These are phyloP conservation scores for Erysimum pusillum DNA, from an alignment of 441 rosid species.

Conservation along the genomic window DNA sequence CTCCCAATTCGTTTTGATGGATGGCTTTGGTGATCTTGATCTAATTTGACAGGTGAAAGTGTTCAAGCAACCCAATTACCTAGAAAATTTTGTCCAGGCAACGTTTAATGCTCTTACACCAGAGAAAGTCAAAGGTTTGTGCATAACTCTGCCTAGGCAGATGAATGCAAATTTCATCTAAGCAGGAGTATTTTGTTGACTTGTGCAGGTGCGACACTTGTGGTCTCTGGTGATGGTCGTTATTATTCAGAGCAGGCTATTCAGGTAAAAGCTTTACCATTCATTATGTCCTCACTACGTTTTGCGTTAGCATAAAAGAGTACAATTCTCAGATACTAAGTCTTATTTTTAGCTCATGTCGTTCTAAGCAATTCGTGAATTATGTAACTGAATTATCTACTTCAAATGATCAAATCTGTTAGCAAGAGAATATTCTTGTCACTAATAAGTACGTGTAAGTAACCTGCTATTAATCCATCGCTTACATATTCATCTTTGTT, in stretches of 20 bases:
- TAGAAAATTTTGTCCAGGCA: constrained; percentile 88
- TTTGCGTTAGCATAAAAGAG: neutral
- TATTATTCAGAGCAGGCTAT: constrained; percentile 92
- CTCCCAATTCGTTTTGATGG: no score
- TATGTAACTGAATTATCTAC: neutral
- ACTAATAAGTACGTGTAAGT: no score
- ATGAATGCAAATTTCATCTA: no score
- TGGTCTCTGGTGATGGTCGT: constrained; percentile 99
- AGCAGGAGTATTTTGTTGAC: constrained; percentile 28
- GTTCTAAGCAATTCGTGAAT: neutral
- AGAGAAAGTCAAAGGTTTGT: constrained; percentile 80
- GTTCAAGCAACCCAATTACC: constrained; percentile 83
- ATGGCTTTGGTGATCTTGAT: no score
- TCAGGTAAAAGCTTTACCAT: constrained; percentile 63
- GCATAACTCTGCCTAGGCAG: neutral
- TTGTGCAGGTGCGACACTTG: constrained; percentile 86
- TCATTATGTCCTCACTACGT: neutral
- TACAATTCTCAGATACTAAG: neutral
- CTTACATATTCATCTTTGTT: neutral
- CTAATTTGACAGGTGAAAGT: constrained; percentile 99
- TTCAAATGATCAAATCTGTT: neutral
- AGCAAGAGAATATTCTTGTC: no score
- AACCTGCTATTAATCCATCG: neutral
- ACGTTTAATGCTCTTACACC: constrained; percentile 86
- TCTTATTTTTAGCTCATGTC: neutral